A percentile compares a stretch with the other conserved stretches of the same genome.
phyloP scores from a whole-genome alignment of 345 rosid genomes.

The Theobroma cacao region DNA sequence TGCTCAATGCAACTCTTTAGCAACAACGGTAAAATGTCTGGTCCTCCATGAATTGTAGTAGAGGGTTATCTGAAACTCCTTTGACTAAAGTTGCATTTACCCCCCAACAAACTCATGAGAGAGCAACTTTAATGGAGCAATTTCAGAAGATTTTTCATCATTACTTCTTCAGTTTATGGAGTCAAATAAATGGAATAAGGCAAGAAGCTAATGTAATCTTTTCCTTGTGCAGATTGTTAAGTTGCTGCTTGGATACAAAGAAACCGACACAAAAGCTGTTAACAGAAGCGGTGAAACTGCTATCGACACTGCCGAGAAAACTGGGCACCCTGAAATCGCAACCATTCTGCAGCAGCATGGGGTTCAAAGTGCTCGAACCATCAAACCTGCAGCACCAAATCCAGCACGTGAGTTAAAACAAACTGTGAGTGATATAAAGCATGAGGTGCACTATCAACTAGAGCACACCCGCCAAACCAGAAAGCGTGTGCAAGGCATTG shows the following conservation, averaged over 20 bases:
- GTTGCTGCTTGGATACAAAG: constrained; percentile 49
- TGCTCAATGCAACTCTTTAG: background rate
- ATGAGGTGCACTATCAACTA: constrained; percentile 85
- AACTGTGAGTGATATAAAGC: constrained; percentile 94
- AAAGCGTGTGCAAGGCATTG: constrained; percentile 81
- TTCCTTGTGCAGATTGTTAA: constrained; percentile 56
- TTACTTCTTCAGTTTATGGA: background rate
- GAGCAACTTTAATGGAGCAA: background rate
- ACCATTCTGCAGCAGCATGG: constrained; percentile 57
- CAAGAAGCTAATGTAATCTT: constrained; percentile 3
- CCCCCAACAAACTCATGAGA: background rate
- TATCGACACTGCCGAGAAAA: constrained; percentile 85
- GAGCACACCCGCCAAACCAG: constrained; percentile 91
- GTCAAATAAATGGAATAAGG: background rate
- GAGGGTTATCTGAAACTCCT: background rate
- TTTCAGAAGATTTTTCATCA: background rate
- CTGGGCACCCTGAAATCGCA: constrained; percentile 47
- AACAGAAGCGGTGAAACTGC: constrained; percentile 78
- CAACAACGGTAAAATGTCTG: background rate
- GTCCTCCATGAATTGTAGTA: background rate
- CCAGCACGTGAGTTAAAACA: constrained; percentile 82
- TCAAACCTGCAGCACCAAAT: constrained; percentile 46
- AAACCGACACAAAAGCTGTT: constrained; percentile 47
- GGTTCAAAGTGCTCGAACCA: constrained; percentile 60
- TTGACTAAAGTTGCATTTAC: background rate